Evolutionary conservation across 129 eudicot species (phyloP).

Genomic region (Escallonia herrerae): DNA sequence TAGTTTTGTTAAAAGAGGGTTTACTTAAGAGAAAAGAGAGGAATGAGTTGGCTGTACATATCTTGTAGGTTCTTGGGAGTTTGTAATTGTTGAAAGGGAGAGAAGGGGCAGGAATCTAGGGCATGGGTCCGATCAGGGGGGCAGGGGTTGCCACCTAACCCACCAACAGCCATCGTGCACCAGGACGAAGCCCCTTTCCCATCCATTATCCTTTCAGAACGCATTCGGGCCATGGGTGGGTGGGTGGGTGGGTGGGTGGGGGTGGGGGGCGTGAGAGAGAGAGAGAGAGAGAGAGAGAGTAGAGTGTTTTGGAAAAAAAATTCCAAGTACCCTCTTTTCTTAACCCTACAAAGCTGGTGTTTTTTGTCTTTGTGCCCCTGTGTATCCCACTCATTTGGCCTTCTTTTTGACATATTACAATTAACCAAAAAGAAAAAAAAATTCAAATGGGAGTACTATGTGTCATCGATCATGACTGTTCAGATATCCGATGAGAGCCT

Average conservation of each 20-base stretch:
- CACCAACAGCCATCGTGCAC: slow-evolving; percentile 78
- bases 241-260: no score
- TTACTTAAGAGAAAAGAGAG: not conserved
- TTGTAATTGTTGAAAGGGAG: slow-evolving; percentile 14
- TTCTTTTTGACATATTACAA: not conserved
- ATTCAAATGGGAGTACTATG: no score
- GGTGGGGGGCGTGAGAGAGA: no score
- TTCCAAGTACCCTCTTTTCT: slow-evolving; percentile 1
- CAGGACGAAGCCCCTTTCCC: slow-evolving; percentile 29
- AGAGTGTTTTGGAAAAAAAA: no score
- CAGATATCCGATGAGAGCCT: no score
- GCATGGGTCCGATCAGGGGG: slow-evolving; percentile 56
- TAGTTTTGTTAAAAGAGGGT: not conserved
- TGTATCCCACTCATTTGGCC: not conserved
- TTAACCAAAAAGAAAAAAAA: no score
- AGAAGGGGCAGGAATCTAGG: slow-evolving; percentile 46
- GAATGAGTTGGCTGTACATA: slow-evolving; percentile 2
- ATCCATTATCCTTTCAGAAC: slow-evolving; percentile 10
- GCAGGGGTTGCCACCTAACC: slow-evolving; percentile 79
- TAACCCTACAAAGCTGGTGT: slow-evolving; percentile 36
- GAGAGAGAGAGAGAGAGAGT: no score
- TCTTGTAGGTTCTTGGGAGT: not conserved
- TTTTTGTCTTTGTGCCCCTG: slow-evolving; percentile 28
- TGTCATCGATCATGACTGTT: no score
- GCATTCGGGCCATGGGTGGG: no score